Percentiles rank a stretch among this genome's conserved stretches.
phyloP scores from a whole-genome alignment of 306 rosid species.

The Cucurbita pepo region DNA sequence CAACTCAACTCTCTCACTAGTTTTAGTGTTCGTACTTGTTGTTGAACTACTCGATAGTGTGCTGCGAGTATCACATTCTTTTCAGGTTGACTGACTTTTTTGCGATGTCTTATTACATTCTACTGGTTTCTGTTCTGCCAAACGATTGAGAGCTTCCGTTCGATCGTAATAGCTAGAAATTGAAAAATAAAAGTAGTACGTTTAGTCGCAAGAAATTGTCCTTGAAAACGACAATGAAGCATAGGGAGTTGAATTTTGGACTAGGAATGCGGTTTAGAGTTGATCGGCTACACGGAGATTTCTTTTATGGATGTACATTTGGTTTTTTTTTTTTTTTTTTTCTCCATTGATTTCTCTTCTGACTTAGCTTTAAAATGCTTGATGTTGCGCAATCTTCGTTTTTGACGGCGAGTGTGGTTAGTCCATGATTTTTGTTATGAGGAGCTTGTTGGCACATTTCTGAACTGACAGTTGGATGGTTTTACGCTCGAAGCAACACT shows the following conservation, averaged over 20 bases:
- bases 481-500: neutral
- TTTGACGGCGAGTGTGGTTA: neutral
- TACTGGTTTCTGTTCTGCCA: neutral
- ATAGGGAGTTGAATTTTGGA: neutral
- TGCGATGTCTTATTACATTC: neutral
- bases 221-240: neutral
- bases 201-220: neutral
- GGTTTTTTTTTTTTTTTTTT: neutral
- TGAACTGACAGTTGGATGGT: neutral
- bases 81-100: neutral
- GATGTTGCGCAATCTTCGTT: neutral
- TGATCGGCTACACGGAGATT: neutral
- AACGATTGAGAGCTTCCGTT: neutral
- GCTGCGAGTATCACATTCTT: neutral
- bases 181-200: neutral
- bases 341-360: neutral
- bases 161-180: neutral
- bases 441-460: neutral
- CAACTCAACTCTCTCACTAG: neutral
- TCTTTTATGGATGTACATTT: neutral
- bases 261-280: neutral
- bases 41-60: neutral
- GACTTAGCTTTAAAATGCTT: neutral
- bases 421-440: neutral
- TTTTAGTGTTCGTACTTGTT: neutral